Conservation (phyloP, 495 filamentous ascomycete genomes). For the Achaetomiella virescens region DNA sequence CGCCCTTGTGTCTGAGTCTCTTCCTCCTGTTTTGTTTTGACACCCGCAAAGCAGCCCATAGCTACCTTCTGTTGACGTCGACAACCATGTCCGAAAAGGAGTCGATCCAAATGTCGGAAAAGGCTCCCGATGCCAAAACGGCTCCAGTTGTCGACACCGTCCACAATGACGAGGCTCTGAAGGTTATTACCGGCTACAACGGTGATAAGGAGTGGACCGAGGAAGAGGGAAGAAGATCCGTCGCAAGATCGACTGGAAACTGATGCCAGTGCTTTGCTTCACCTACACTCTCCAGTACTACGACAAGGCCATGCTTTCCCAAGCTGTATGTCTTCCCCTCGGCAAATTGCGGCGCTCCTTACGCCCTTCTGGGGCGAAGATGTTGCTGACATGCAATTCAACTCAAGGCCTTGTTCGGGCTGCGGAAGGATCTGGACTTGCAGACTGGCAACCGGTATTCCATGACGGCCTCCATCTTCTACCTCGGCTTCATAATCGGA, state of each 20-base stretch:
- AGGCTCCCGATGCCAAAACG: conserved; percentile 6
- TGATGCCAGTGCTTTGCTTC: conserved; percentile 46
- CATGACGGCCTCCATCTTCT: conserved; percentile 40
- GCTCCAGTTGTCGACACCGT: conserved; percentile 33
- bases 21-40: too few species aligned
- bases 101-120: conserved; percentile 8
- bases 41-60: too few species aligned
- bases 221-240: conserved; percentile 32
- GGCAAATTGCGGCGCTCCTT: background rate
- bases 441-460: conserved; percentile 31
- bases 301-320: conserved; percentile 38
- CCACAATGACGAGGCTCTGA: conserved; percentile 43
- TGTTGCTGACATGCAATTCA: background rate
- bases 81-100: background rate
- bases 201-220: conserved; percentile 38
- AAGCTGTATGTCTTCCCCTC: conserved; percentile 23
- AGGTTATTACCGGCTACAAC: conserved; percentile 32
- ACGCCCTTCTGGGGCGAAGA: background rate
- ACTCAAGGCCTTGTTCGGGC: conserved; percentile 30
- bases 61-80: too few species aligned
- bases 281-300: conserved; percentile 42
- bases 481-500: conserved; percentile 44
- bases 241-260: conserved; percentile 38
- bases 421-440: conserved; percentile 32
- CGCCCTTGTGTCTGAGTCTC: too few species aligned